Base-by-base conservation (phyloP, 2,329 filamentous ascomycete genomes). In the Colletotrichum australisinense region DNA sequence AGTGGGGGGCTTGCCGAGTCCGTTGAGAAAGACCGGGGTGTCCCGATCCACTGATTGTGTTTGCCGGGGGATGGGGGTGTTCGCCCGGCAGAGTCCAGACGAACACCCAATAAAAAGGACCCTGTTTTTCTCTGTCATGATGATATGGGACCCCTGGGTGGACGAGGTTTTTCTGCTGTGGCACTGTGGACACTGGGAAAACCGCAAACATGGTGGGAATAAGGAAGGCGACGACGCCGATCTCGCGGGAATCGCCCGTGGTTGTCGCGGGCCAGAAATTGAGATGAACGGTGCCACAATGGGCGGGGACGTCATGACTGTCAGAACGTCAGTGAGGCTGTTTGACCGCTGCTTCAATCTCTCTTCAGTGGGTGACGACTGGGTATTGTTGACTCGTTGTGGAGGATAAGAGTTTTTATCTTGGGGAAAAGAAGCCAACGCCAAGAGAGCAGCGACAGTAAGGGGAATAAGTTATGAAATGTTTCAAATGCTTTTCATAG, bases 401-500 rank as follows among this genome's bases (percentile, higher is more conserved):
- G 30, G 57, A 16, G 38, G 38, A 19, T 42, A n/a, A n/a, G 30
- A 55, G 28, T 38, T 55, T 46, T 55, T 22, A 55, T 5, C 14
- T 30, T 14, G 30, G 35, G 16, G 52, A 26, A 12, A 32, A 32
- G 30, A 32, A 32, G 30, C 30, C 30, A 32, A 55, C 4, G 14
- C 46, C 14, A n/a, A 26, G 30, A 8, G 42, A 49, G 7, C 42
- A 49, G 42, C 42, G 8, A 2, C 38, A 9, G 28, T 53, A 24
- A 46, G 26, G 9, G 49, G 4, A 16, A 49, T 19, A 62, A 8
- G 16, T 16, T 12, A 32, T 22, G 11, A 35, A 64, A 19, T 19
- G 14, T 64, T 65, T 69, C 59, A 73, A 69, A 69, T 42, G 58
- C 38, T 69, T 58, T 52, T 57, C 53, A 49, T 69, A 28, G 46